Evolutionary conservation across 2,329 filamentous ascomycete species (phyloP).

Genomic region (Aspergillus flavus): DNA sequence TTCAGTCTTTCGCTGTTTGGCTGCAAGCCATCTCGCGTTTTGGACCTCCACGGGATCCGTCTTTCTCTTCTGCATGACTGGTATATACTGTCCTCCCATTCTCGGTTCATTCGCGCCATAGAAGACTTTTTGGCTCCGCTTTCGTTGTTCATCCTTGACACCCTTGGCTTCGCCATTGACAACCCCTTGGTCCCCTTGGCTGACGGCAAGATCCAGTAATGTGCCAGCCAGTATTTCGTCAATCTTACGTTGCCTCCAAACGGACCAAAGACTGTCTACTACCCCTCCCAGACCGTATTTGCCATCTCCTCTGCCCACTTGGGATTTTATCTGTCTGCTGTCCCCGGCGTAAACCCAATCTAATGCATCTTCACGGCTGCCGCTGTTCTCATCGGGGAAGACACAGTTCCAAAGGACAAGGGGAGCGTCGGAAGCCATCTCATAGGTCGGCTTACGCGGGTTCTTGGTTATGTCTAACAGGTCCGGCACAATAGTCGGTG

Average conservation of each 20-base stretch:
- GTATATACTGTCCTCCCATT: conserved; percentile 60
- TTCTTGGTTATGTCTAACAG: conserved; percentile 73
- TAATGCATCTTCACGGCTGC: conserved; percentile 61
- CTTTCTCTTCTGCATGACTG: conserved; percentile 57
- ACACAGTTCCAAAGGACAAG: conserved; percentile 96
- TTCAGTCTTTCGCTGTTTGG: conserved; percentile 49
- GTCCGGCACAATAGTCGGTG: conserved; percentile 69
- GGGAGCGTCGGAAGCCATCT: conserved; percentile 87
- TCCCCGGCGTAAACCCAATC: conserved; percentile 81
- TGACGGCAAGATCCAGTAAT: conserved; percentile 66
- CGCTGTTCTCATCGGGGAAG: conserved; percentile 64
- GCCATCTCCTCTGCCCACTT: conserved; percentile 52
- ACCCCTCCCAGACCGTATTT: conserved; percentile 69
- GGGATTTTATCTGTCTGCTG: conserved; percentile 45
- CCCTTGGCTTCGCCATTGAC: conserved; percentile 29
- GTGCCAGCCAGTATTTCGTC: conserved; percentile 81
- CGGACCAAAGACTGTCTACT: conserved; percentile 75
- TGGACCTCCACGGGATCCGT: conserved; percentile 63
- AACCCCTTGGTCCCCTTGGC: conserved; percentile 40
- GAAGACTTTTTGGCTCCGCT: conserved; percentile 56
- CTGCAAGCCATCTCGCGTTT: conserved; percentile 61
- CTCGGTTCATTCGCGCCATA: conserved; percentile 59
- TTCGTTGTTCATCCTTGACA: conserved; percentile 27
- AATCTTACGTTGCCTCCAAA: conserved; percentile 84
- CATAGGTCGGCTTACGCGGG: conserved; percentile 79